Evolutionary conservation across 306 rosid genomes (phyloP).

Genomic region (Prunus persica): DNA sequence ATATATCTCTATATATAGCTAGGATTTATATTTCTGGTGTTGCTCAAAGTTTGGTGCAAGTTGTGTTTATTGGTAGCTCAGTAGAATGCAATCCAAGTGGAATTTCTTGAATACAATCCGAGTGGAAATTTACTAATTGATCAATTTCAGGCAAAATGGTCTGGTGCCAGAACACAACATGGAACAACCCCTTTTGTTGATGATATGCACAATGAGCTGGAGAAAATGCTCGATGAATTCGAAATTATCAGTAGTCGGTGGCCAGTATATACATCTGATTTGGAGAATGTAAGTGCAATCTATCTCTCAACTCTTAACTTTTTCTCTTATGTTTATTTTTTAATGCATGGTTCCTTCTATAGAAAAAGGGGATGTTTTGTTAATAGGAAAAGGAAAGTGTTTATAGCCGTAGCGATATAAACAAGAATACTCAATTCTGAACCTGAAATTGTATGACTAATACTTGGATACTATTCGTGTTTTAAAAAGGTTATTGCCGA

Average conservation of each 20-base stretch:
- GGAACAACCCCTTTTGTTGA: conserved; percentile 30
- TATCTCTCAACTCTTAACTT: not conserved
- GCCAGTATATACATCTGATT: conserved; percentile 24
- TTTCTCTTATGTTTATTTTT: too few relatives aligned
- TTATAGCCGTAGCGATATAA: too few relatives aligned
- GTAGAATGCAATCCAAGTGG: not conserved
- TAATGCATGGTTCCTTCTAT: too few relatives aligned
- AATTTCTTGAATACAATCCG: not conserved
- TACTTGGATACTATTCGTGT: not conserved
- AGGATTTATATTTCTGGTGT: not conserved
- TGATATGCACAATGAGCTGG: conserved; percentile 22
- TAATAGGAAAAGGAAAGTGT: not conserved
- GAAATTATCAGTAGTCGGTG: conserved; percentile 30
- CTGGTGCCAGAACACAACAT: conserved; percentile 19
- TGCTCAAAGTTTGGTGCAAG: not conserved
- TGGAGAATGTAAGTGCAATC: conserved; percentile 33
- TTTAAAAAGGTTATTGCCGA: conserved; percentile 27
- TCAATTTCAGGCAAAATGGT: conserved; percentile 29
- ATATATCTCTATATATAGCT: not conserved
- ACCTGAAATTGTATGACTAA: conserved; percentile 9
- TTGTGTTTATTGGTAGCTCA: not conserved
- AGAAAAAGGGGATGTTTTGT: not conserved
- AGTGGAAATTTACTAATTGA: not conserved
- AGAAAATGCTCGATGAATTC: conserved; percentile 27
- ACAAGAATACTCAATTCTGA: not conserved